Percentiles rank a stretch among this genome's conserved stretches.
Conservation (phyloP, 176 grass and related monocot species). For the Phoenix roebelenii region DNA sequence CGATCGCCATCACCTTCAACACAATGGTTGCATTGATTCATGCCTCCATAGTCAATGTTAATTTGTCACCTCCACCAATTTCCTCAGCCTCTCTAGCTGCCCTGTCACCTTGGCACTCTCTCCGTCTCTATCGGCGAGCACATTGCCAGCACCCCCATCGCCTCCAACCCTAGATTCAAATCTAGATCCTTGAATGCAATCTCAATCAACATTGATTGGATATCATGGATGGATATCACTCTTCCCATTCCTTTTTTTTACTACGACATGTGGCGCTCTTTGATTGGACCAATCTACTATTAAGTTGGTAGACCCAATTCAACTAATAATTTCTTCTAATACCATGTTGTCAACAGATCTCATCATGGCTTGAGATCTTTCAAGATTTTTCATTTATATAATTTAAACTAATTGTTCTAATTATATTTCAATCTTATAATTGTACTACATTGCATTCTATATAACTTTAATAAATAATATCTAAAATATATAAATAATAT, state of each 20-base stretch:
- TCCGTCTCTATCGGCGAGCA: conserved; percentile 45
- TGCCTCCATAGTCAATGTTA: conserved; percentile 20
- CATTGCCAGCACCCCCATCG: conserved; percentile 57
- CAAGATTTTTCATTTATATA: too few species aligned
- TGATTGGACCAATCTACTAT: too few species aligned
- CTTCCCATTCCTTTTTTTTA: conserved; percentile 17
- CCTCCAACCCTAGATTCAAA: conserved; percentile 43
- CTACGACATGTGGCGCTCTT: too few species aligned
- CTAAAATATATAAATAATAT: too few species aligned
- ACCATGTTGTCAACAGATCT: too few species aligned
- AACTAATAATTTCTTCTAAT: too few species aligned
- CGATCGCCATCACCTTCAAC: conserved; percentile 45
- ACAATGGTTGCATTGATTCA: conserved; percentile 42
- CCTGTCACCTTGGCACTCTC: conserved; percentile 48
- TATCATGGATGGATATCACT: conserved; percentile 81
- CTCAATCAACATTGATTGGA: conserved; percentile 39
- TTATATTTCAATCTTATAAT: too few species aligned
- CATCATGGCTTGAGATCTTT: too few species aligned
- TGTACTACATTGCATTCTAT: too few species aligned
- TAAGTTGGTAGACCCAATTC: too few species aligned
- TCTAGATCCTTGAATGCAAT: conserved; percentile 35
- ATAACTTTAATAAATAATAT: too few species aligned
- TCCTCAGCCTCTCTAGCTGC: conserved; percentile 27
- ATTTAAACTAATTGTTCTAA: too few species aligned
- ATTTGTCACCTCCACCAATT: conserved; percentile 32